Evolutionary conservation across 345 rosid species (phyloP), one percentile per base, ranked within the genome.

Genomic region (Salix suchowensis): DNA sequence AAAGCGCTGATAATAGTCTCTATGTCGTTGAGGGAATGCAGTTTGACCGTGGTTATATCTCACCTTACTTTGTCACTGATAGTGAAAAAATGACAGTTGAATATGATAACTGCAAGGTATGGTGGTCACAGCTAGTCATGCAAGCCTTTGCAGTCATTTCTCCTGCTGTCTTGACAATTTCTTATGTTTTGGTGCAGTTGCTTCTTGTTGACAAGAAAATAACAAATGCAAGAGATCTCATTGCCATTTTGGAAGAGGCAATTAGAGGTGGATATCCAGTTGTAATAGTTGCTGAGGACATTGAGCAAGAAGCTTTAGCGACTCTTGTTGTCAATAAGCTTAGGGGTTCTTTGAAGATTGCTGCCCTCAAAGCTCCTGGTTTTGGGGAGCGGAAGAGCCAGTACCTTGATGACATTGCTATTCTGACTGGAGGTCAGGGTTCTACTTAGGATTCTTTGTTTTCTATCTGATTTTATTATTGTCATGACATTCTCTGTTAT

Each of bases 21-120:
- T 96, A 96, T 82, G 98, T 94, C 26, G 99, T 96, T 44, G 99
- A 96, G 84, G 99, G 99, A 78, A 96, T 94, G 99, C 99, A 96
- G 73, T 96, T 96, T 81, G 99, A 96, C 36, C 97, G 98, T 11
- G 99, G 99, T 76, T 96, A 96, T 72, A 92, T 94, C 78, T 96
- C 99, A 36, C 99, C 99, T 23, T 96, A 94, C 86, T 96, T 96
- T 66, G 98, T 96, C 12, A 96, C 98, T 2, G 98, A 96, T 75
- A 85, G 97, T 44, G 98, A 96, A 86, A 96, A 94, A 87, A 96
- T 96, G 99, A 58, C 99, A 2, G 99, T 92, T 74, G 99, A 96
- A 79, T 96, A 40, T 68, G 99, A 96, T 60, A 94, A 94, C 76
- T 96, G 97, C 94, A 96, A 96, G 98, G 99, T 96, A 76, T 73